Percentiles rank a stretch among this genome's conserved stretches.
These are phyloP conservation scores for Borealophlyctis nickersoniae DNA, from an alignment of 192 early-diverging fungal species.

Conservation along the genomic window DNA sequence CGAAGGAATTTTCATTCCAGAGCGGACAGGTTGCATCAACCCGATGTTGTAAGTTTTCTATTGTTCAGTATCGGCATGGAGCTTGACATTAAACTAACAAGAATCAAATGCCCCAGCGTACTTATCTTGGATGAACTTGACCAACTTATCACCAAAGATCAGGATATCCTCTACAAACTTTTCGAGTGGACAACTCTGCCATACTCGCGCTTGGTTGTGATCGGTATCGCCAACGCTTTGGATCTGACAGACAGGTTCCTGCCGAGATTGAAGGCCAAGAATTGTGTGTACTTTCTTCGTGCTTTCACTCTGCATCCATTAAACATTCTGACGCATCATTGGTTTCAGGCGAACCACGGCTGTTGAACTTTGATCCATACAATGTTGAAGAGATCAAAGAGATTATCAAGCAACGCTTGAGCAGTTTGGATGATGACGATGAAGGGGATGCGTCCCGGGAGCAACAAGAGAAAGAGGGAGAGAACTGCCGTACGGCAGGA, in stretches of 20 bases:
- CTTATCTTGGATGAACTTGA: slow-evolving; percentile 94
- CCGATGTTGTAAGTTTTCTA: slow-evolving; percentile 2
- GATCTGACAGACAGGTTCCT: slow-evolving; percentile 86
- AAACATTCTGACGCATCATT: background rate
- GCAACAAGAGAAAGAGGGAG: background rate
- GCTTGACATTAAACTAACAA: too few species aligned
- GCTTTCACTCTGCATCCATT: slow-evolving; percentile 1
- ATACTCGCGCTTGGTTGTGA: slow-evolving; percentile 65
- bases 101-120: too few species aligned
- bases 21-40: too few species aligned
- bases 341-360: slow-evolving; percentile 57
- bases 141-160: slow-evolving; percentile 72
- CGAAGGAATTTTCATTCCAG: slow-evolving; percentile 47
- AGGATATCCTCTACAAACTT: slow-evolving; percentile 82
- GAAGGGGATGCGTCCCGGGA: too few species aligned
- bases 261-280: slow-evolving; percentile 78
- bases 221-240: slow-evolving; percentile 94
- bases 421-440: slow-evolving; percentile 47
- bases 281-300: slow-evolving; percentile 52
- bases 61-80: too few species aligned
- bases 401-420: slow-evolving; percentile 85
- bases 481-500: background rate
- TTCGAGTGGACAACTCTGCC: slow-evolving; percentile 73
- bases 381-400: slow-evolving; percentile 74
- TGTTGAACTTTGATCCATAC: slow-evolving; percentile 89